Evolutionary conservation across 2,329 filamentous ascomycete genomes (phyloP).

Genomic region (Stemphylium vesicarium): DNA sequence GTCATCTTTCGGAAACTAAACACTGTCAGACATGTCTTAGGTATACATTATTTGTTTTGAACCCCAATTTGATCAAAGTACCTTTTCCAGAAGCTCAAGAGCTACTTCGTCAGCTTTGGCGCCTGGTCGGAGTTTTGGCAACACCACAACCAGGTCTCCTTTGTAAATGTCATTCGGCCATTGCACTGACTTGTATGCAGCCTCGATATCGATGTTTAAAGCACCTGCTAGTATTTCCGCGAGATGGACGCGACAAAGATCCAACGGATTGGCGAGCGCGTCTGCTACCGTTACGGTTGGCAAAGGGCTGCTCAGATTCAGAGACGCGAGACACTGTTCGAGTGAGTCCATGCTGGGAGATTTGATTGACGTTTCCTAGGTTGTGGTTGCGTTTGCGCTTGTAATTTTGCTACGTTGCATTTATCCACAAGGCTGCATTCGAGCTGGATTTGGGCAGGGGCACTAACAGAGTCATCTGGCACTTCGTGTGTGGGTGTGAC

Average conservation of each 20-base stretch:
- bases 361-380: too few species aligned
- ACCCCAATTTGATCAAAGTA: too few species aligned
- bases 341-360: too few species aligned
- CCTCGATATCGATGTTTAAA: slow-evolving; percentile 17
- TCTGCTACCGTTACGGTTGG: not conserved
- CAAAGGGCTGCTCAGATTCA: not conserved
- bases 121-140: slow-evolving; percentile 38
- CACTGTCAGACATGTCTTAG: too few species aligned
- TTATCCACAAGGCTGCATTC: too few species aligned
- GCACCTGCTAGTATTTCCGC: slow-evolving; percentile 26
- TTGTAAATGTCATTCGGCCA: slow-evolving; percentile 41
- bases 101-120: slow-evolving; percentile 24
- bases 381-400: too few species aligned
- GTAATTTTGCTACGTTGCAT: too few species aligned
- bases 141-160: slow-evolving; percentile 35
- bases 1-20: slow-evolving; percentile 68
- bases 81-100: slow-evolving; percentile 19
- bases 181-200: slow-evolving; percentile 36
- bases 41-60: too few species aligned
- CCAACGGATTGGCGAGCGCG: slow-evolving; percentile 33
- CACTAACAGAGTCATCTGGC: too few species aligned
- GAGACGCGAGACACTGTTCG: too few species aligned
- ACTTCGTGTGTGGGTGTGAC: too few species aligned
- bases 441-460: too few species aligned
- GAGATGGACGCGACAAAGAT: slow-evolving; percentile 32